Conservation (phyloP, 805 yeast genomes). For the Alloascoidea africana region DNA sequence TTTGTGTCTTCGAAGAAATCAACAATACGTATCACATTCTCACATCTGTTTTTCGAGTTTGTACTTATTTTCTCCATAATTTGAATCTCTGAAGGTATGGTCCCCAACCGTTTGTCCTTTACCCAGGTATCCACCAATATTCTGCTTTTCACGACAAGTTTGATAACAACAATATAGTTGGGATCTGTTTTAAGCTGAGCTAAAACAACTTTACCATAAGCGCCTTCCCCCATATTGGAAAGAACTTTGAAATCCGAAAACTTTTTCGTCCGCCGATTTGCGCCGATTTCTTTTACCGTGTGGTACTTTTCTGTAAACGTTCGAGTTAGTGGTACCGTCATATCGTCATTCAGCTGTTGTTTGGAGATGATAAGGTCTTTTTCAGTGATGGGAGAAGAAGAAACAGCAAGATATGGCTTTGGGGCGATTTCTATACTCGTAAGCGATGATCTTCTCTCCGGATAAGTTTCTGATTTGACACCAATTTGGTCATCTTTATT, state of each 20-base stretch:
- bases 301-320: background rate
- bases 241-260: conserved; percentile 55
- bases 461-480: too few species aligned
- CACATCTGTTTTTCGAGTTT: conserved; percentile 10
- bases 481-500: too few species aligned
- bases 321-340: background rate
- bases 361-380: background rate
- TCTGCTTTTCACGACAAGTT: conserved; percentile 82
- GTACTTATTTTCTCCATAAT: conserved; percentile 35
- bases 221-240: conserved; percentile 88
- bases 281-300: conserved; percentile 35
- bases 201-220: conserved; percentile 85
- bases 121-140: conserved; percentile 97
- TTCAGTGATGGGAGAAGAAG: background rate
- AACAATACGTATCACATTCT: conserved; percentile 63
- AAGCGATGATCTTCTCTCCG: too few species aligned
- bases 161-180: conserved; percentile 57
- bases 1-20: conserved; percentile 90
- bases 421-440: background rate
- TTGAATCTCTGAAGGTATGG: conserved; percentile 93
- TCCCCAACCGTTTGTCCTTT: conserved; percentile 78
- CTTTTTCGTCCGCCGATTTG: conserved; percentile 51
- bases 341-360: too few species aligned
- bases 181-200: conserved; percentile 55
- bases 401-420: conserved; percentile 3